Evolutionary conservation across 2,329 filamentous ascomycete species (phyloP).

Genomic region (Xylaria sp.): DNA sequence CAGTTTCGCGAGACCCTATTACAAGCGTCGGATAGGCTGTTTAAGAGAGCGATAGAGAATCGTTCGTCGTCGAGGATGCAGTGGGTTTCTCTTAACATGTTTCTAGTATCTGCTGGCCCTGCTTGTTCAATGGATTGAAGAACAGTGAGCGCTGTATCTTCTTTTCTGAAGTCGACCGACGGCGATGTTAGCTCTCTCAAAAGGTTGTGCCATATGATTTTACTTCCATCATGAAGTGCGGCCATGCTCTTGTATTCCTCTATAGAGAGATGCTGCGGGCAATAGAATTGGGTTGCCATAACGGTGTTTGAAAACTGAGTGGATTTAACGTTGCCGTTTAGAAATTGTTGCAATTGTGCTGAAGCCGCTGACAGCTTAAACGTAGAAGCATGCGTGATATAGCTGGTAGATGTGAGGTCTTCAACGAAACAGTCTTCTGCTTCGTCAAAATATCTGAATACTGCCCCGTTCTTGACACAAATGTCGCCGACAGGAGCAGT

Average conservation of each 20-base stretch:
- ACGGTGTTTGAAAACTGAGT: conserved; percentile 59
- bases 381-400: conserved; percentile 50
- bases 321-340: conserved; percentile 47
- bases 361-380: conserved; percentile 51
- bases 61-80: conserved; percentile 46
- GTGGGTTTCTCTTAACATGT: conserved; percentile 49
- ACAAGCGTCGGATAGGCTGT: conserved; percentile 47
- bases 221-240: conserved; percentile 57
- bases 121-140: conserved; percentile 61
- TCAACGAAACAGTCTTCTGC: conserved; percentile 23
- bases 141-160: conserved; percentile 58
- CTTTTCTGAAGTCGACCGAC: conserved; percentile 60
- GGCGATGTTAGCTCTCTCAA: conserved; percentile 59
- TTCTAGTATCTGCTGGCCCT: conserved; percentile 48
- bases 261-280: conserved; percentile 59
- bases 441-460: conserved; percentile 5
- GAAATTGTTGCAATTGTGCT: conserved; percentile 52
- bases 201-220: conserved; percentile 67
- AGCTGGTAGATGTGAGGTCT: conserved; percentile 24
- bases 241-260: conserved; percentile 66
- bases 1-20: conserved; percentile 59
- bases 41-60: conserved; percentile 51
- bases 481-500: conserved; percentile 47
- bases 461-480: conserved; percentile 53
- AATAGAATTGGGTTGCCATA: conserved; percentile 59